Evolutionary conservation across 2,329 filamentous ascomycete genomes (phyloP).

Genomic region (Chrysoporthe deuterocubensis): DNA sequence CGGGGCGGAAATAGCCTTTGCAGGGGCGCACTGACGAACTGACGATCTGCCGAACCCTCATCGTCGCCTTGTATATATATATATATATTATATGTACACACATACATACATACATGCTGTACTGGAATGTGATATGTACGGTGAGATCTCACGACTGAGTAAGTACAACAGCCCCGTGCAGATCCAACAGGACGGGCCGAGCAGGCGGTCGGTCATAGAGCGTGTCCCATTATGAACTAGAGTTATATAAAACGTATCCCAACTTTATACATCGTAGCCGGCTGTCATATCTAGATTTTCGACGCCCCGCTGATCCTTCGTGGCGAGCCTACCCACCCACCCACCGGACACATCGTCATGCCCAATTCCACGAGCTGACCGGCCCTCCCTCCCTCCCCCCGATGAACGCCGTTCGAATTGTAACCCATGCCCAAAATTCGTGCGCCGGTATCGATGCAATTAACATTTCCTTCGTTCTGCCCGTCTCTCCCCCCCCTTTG

Average conservation of each 20-base stretch:
- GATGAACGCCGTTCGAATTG: constrained; percentile 15
- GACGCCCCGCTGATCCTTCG: neutral
- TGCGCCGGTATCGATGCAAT: constrained; percentile 27
- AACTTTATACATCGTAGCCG: constrained; percentile 23
- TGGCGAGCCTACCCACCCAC: neutral
- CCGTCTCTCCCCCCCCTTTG: neutral
- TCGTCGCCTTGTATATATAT: no score
- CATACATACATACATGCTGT: no score
- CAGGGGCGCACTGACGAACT: no score
- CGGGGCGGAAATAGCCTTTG: no score
- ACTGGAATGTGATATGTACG: no score
- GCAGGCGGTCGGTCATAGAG: neutral
- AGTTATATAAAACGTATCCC: constrained; percentile 24
- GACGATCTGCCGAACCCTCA: no score
- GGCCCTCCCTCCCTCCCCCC: neutral
- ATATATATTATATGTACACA: no score
- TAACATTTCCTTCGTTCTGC: constrained; percentile 10
- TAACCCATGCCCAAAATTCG: constrained; percentile 13
- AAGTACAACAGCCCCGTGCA: no score
- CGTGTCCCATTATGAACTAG: constrained; percentile 18
- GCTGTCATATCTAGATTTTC: constrained; percentile 2
- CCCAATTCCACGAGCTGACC: neutral
- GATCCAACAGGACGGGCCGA: no score
- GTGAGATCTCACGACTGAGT: no score
- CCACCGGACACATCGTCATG: neutral